Evolutionary conservation across 2,329 filamentous ascomycete species (phyloP).

Genomic region (Ramularia endophylla): DNA sequence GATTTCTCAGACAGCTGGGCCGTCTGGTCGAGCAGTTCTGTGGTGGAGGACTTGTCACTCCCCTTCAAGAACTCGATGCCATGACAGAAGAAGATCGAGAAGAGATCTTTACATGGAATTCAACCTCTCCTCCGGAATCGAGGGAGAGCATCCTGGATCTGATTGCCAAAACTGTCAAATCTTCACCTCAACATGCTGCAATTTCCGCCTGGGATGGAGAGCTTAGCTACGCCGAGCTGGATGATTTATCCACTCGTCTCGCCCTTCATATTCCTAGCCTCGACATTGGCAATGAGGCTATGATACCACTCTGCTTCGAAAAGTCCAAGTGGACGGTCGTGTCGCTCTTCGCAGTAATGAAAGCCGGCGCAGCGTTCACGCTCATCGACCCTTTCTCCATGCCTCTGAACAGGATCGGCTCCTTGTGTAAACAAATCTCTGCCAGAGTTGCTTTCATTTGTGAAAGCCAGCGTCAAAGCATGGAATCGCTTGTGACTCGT

Average conservation of each 20-base stretch:
- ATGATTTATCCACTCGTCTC: neutral
- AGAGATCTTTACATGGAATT: constrained; percentile 4
- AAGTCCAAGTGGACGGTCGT: constrained; percentile 2
- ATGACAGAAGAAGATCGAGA: constrained; percentile 4
- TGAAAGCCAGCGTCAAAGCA: too few relatives aligned
- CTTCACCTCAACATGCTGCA: too few relatives aligned
- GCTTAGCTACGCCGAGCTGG: constrained; percentile 20
- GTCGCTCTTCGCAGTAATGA: constrained; percentile 2
- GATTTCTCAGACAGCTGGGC: constrained; percentile 6
- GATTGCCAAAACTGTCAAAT: too few relatives aligned
- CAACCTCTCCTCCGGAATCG: neutral
- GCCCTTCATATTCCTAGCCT: neutral
- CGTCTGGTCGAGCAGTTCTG: constrained; percentile 2
- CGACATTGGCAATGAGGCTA: neutral
- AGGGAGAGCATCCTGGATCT: neutral
- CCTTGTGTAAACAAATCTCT: constrained; percentile 1
- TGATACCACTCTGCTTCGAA: constrained; percentile 2
- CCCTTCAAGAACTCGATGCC: constrained; percentile 2
- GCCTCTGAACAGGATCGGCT: constrained; percentile 16
- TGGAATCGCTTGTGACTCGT: too few relatives aligned
- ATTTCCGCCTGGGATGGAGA: constrained; percentile 26
- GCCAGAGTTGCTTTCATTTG: too few relatives aligned
- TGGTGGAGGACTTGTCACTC: neutral
- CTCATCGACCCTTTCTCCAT: neutral
- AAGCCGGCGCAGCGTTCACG: constrained; percentile 3